Conservation (phyloP, 345 rosid genomes). For the Dipteronia dyeriana region DNA sequence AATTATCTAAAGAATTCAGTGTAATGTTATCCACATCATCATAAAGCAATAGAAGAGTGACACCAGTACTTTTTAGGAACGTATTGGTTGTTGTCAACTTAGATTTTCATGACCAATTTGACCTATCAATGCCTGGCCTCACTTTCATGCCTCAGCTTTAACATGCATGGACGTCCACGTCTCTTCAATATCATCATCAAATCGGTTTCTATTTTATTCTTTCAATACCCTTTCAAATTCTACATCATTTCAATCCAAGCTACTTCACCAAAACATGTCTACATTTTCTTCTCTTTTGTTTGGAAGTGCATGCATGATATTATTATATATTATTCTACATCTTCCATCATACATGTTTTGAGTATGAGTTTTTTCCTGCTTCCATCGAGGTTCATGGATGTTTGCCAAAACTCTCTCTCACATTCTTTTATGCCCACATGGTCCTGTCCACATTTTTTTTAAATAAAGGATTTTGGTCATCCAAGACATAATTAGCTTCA, state of each 20-base stretch:
- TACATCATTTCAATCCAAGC: conserved; percentile 19
- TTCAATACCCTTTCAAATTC: conserved; percentile 4
- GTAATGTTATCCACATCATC: neutral
- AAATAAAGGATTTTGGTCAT: conserved; percentile 21
- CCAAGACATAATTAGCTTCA: conserved; percentile 19
- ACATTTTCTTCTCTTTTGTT: neutral
- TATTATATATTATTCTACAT: neutral
- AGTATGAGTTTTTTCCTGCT: neutral
- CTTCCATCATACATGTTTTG: neutral
- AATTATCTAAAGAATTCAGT: neutral
- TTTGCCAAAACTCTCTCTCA: neutral
- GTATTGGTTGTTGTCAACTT: conserved; percentile 32
- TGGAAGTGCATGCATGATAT: neutral
- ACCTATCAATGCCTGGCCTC: conserved; percentile 31
- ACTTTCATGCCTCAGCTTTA: conserved; percentile 46
- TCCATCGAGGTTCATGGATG: conserved; percentile 16
- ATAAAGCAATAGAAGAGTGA: neutral
- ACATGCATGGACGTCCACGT: conserved; percentile 29
- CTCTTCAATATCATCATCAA: conserved; percentile 13
- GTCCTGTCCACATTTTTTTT: conserved; percentile 22
- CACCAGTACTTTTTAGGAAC: conserved; percentile 16
- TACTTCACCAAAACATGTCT: conserved; percentile 11
- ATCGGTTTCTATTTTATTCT: neutral
- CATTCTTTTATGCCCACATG: conserved; percentile 29
- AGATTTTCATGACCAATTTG: conserved; percentile 38